These are phyloP conservation scores for Claviceps purpurea DNA, from an alignment of 2,329 filamentous ascomycete species.

Conservation along the genomic window DNA sequence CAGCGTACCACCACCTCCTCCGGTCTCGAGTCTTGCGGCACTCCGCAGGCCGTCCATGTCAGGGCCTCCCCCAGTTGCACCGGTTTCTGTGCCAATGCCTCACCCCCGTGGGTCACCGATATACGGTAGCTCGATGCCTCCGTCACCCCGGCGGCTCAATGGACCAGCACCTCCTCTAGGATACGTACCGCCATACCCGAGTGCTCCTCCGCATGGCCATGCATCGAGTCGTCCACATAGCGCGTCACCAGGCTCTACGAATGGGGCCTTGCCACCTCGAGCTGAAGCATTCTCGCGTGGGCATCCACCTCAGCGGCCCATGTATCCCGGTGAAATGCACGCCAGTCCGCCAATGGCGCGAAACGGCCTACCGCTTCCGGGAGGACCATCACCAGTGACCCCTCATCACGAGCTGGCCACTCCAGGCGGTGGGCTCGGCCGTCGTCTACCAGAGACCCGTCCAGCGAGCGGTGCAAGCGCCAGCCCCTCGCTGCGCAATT, in stretches of 20 bases:
- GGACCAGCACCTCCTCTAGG: constrained; percentile 28
- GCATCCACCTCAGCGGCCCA: constrained; percentile 26
- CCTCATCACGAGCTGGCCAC: constrained; percentile 15
- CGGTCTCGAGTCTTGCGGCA: constrained; percentile 25
- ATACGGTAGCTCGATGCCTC: constrained; percentile 31
- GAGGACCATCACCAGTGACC: constrained; percentile 8
- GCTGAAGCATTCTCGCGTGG: constrained; percentile 26
- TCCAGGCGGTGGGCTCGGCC: constrained; percentile 12
- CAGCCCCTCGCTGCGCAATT: constrained; percentile 61
- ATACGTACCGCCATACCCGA: constrained; percentile 25
- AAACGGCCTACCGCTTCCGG: constrained; percentile 20
- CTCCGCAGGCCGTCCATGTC: constrained; percentile 36
- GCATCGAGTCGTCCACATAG: constrained; percentile 13
- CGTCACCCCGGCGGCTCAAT: constrained; percentile 33
- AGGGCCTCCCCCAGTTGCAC: constrained; percentile 28
- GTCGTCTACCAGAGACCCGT: constrained; percentile 26
- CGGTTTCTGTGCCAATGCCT: constrained; percentile 27
- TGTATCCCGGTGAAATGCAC: constrained; percentile 29
- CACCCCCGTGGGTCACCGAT: constrained; percentile 17
- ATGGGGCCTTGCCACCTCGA: constrained; percentile 20
- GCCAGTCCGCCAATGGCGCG: constrained; percentile 32
- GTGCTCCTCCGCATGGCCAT: constrained; percentile 12
- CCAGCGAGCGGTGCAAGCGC: constrained; percentile 57
- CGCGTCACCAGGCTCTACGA: constrained; percentile 19
- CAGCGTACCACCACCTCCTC: constrained; percentile 13